phyloP scores from a whole-genome alignment of 768 basidiomycete genomes.

The Lactarius vividus region DNA sequence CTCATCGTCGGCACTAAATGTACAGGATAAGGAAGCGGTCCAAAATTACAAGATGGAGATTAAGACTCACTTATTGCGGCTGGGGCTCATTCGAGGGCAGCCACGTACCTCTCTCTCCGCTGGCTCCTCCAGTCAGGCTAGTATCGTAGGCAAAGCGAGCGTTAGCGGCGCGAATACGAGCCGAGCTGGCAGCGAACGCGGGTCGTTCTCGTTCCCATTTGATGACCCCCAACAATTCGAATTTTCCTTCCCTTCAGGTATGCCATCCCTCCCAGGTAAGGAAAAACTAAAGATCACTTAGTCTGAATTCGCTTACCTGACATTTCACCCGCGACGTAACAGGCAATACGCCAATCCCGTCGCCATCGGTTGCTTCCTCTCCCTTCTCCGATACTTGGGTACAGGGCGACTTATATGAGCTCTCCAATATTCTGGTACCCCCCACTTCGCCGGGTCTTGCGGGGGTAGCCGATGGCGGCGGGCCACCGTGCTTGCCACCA shows the following conservation, averaged over 20 bases:
- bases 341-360: constrained; percentile 18
- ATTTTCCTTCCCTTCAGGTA: constrained; percentile 24
- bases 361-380: constrained; percentile 8
- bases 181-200: constrained; percentile 17
- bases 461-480: constrained; percentile 8
- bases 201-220: constrained; percentile 18
- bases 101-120: constrained; percentile 56
- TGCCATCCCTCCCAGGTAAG: constrained; percentile 24
- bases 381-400: constrained; percentile 19
- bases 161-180: not conserved
- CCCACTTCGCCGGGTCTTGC: constrained; percentile 7
- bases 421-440: constrained; percentile 8
- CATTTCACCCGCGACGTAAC: not conserved
- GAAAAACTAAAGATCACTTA: not conserved
- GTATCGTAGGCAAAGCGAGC: constrained; percentile 6
- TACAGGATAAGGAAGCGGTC: constrained; percentile 77
- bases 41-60: constrained; percentile 82
- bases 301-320: constrained; percentile 16
- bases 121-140: constrained; percentile 34
- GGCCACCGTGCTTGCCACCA: constrained; percentile 9
- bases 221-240: constrained; percentile 19
- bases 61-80: constrained; percentile 73
- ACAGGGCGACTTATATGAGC: constrained; percentile 3
- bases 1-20: constrained; percentile 23
- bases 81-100: constrained; percentile 80